Evolutionary conservation across 1,284 basidiomycete genomes (phyloP).

Genomic region (Apiotrichum gracile): DNA sequence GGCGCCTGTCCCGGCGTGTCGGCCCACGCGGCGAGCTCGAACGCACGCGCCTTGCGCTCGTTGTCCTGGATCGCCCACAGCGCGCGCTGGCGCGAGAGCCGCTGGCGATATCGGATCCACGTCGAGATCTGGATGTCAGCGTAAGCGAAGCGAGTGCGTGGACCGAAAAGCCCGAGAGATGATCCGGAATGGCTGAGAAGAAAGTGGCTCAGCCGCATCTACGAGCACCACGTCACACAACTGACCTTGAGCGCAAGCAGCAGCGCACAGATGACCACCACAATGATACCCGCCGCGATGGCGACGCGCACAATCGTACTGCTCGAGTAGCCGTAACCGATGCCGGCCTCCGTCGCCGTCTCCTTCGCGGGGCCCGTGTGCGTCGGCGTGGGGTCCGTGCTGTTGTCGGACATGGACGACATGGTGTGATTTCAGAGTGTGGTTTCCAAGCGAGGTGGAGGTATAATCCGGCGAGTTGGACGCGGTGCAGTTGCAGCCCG

Average conservation of each 20-base stretch:
- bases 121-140: conserved; percentile 29
- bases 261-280: conserved; percentile 30
- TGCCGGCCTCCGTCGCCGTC: conserved; percentile 1
- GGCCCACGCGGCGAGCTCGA: conserved; percentile 43
- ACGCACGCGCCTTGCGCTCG: conserved; percentile 37
- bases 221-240: too few species aligned
- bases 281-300: conserved; percentile 40
- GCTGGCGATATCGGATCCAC: conserved; percentile 34
- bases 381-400: too few species aligned
- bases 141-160: too few species aligned
- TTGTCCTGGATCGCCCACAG: conserved; percentile 22
- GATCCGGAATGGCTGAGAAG: too few species aligned
- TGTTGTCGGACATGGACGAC: too few species aligned
- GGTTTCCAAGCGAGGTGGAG: too few species aligned
- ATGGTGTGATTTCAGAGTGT: too few species aligned
- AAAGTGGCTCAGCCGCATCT: too few species aligned
- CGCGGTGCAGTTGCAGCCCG: too few species aligned
- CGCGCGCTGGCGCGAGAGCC: conserved; percentile 27
- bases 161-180: too few species aligned
- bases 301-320: conserved; percentile 39
- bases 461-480: too few species aligned
- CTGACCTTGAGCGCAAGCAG: conserved; percentile 39
- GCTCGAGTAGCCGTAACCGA: conserved; percentile 28
- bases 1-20: conserved; percentile 35
- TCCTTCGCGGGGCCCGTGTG: too few species aligned